Evolutionary conservation across 2,329 filamentous ascomycete species (phyloP).

Genomic region (Endocalyx cinctus): DNA sequence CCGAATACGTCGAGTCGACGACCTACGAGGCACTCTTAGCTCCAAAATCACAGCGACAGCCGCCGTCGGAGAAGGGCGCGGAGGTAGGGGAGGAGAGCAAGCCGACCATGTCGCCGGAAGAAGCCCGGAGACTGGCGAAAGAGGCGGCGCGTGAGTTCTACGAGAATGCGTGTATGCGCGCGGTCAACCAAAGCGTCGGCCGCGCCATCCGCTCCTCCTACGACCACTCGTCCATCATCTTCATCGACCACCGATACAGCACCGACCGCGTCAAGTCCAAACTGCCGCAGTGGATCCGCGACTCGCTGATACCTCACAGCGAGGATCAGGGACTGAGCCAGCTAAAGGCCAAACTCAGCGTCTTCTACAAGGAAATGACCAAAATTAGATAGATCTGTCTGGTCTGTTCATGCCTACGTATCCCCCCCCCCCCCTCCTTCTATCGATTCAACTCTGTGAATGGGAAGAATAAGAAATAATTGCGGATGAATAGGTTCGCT

Average conservation of each 20-base stretch:
- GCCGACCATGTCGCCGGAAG: conserved; percentile 14
- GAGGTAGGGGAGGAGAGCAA: conserved; percentile 11
- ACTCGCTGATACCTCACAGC: conserved; percentile 53
- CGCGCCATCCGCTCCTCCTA: conserved; percentile 81
- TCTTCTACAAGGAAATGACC: conserved; percentile 59
- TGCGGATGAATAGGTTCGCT: too few relatives aligned
- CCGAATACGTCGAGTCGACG: conserved; percentile 74
- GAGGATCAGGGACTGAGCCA: conserved; percentile 49
- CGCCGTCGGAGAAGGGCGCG: too few relatives aligned
- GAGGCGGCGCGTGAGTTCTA: conserved; percentile 73
- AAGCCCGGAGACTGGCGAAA: conserved; percentile 38
- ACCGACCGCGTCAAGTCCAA: conserved; percentile 69
- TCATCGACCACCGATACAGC: conserved; percentile 79
- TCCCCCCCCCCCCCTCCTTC: too few relatives aligned
- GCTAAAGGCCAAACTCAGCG: conserved; percentile 53
- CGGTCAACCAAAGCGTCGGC: conserved; percentile 95
- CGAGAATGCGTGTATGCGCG: conserved; percentile 93
- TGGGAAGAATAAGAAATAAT: too few relatives aligned
- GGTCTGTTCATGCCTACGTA: too few relatives aligned
- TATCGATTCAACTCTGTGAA: too few relatives aligned
- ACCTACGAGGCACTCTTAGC: too few relatives aligned
- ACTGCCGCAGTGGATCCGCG: conserved; percentile 83
- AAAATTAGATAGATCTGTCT: too few relatives aligned
- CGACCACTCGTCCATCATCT: conserved; percentile 86
- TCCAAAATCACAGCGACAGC: too few relatives aligned